These are phyloP conservation scores for Corymbia calophylla DNA, from an alignment of 441 rosid species.

Conservation along the genomic window DNA sequence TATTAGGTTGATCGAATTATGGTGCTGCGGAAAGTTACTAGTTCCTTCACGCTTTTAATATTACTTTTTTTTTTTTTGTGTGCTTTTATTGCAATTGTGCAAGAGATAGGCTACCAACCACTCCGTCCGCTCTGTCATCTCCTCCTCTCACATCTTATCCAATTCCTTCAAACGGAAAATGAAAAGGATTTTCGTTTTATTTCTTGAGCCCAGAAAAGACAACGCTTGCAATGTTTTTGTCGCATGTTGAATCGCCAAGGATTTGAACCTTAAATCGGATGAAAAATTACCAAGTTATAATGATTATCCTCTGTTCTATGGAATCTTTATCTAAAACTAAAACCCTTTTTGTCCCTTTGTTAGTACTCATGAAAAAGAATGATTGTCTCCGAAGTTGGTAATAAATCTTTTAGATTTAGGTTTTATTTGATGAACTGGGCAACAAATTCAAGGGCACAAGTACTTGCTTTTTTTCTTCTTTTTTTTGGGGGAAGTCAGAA, in stretches of 20 bases:
- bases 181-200: not conserved
- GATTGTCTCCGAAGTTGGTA: not conserved
- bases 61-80: not conserved
- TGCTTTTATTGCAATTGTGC: not conserved
- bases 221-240: not conserved
- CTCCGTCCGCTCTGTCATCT: not conserved
- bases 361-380: not conserved
- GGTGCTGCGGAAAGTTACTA: not conserved
- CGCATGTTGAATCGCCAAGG: not conserved
- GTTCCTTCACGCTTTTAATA: not conserved
- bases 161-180: not conserved
- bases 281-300: not conserved
- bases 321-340: not conserved
- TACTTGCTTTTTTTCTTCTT: no score
- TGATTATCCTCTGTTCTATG: not conserved
- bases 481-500: not conserved
- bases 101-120: not conserved
- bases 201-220: not conserved
- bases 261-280: not conserved
- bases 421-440: not conserved
- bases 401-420: not conserved
- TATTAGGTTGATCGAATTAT: not conserved
- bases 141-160: not conserved
- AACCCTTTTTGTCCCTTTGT: not conserved
- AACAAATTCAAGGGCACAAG: not conserved